Conservation (phyloP, 176 grass and related monocot species). For the Puccinellia tenuiflora region DNA sequence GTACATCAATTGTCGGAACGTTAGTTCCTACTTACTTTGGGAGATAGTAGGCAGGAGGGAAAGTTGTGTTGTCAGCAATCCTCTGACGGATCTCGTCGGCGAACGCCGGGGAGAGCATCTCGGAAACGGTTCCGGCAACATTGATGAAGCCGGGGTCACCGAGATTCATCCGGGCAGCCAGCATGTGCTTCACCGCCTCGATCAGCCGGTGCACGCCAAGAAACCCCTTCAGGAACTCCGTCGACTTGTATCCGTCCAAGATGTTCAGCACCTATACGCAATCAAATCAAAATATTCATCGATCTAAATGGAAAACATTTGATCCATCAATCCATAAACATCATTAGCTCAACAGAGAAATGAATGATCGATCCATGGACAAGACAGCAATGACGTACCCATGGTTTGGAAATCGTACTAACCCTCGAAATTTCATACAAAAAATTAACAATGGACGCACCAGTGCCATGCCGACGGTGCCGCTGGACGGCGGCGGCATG, state of each 20-base stretch:
- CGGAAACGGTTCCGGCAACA: constrained; percentile 33
- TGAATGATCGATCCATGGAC: too few relatives aligned
- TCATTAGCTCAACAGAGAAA: too few relatives aligned
- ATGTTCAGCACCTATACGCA: constrained; percentile 54
- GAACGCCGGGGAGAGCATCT: constrained; percentile 62
- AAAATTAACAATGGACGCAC: too few relatives aligned
- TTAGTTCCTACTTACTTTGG: constrained; percentile 31
- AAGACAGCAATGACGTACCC: too few relatives aligned
- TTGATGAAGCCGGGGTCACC: constrained; percentile 73
- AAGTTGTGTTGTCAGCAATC: constrained; percentile 75
- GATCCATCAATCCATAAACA: too few relatives aligned
- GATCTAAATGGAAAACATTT: too few relatives aligned
- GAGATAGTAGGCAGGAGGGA: constrained; percentile 65
- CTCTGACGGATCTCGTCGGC: constrained; percentile 43
- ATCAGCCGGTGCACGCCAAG: constrained; percentile 68
- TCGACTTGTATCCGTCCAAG: constrained; percentile 58
- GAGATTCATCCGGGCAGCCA: constrained; percentile 65
- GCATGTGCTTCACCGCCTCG: constrained; percentile 83
- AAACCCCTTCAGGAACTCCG: constrained; percentile 46
- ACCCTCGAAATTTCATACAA: too few relatives aligned
- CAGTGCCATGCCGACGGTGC: constrained; percentile 61
- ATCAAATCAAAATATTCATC: too few relatives aligned
- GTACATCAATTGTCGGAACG: background rate
- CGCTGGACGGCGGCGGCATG: constrained; percentile 87
- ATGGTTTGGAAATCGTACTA: too few relatives aligned